Evolutionary conservation across 176 grass and related monocot species (phyloP), one percentile per base, ranked within the genome.

Genomic region (Triticum monococcum): DNA sequence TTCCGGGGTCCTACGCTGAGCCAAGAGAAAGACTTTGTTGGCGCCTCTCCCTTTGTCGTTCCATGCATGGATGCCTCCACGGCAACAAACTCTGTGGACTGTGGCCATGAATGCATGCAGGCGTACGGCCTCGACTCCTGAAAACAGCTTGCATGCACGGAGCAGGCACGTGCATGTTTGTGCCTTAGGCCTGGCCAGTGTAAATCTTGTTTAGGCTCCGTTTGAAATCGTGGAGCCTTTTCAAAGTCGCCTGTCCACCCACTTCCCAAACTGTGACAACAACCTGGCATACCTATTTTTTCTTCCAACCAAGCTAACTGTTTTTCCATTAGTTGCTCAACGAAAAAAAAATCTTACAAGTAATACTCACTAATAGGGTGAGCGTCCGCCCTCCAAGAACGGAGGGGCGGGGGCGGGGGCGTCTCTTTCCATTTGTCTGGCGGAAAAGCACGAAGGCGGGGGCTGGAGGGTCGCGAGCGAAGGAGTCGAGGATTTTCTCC

Each of bases 11-110:
- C 76, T 80, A 32, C 65, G 79, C 65, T 17, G 0, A 59, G 33
- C n/a, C 41, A 77, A 87, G 66, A 84, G 61, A 60, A 74, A 75
- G 67, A 72, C 50, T 77, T 85, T 75, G 72, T 26, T 26, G 26
- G 81, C 35, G 38, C 75, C 22, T 41, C 50, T 32, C 37, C 13
- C n/a, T 75, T 76, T 46, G 18, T 57, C 22, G 67, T 52, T 18
- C 54, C 77, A 8, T 52, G 3, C 38, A 43, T 38, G 20, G 3
- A 68, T 88, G 32, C 43, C 28, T 83, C 88, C 30, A 90, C 52
- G 8, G n/a, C 80, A 67, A 79, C 88, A 86, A 78, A 72, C 65
- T 86, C 64, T 82, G 77, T 14, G 48, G 45, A 14, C 45, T 48
- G 12, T 50, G 61, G 36, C 5, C 30, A 25, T 41, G 31, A 38